Evolutionary conservation across 202 grass and related monocot genomes (phyloP).

Genomic region (Musa balbisiana): DNA sequence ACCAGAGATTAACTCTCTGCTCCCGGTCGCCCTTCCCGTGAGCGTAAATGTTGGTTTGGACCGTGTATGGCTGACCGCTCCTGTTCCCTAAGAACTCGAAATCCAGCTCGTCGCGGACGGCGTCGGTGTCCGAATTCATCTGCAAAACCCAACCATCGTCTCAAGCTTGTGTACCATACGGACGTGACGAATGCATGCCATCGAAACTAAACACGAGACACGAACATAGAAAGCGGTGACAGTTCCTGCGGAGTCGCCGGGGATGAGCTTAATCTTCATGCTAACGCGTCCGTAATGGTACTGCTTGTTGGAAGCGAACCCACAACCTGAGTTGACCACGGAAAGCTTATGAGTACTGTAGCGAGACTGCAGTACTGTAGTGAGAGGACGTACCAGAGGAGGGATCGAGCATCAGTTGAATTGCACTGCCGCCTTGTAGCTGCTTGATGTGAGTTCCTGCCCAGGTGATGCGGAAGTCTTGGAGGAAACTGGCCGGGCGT

Average conservation of each 20-base stretch:
- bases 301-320: conserved; percentile 65
- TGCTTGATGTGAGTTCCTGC: conserved; percentile 13
- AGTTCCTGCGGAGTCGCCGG: conserved; percentile 80
- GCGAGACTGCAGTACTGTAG: too few species aligned
- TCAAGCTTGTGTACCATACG: too few species aligned
- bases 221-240: conserved; percentile 85
- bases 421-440: neutral
- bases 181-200: neutral
- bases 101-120: conserved; percentile 74
- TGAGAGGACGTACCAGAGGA: conserved; percentile 4
- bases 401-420: conserved; percentile 14
- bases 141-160: conserved; percentile 4
- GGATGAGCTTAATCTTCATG: conserved; percentile 94
- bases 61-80: conserved; percentile 72
- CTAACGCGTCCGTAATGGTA: conserved; percentile 85
- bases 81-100: conserved; percentile 94
- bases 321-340: conserved; percentile 36
- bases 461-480: conserved; percentile 16
- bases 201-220: neutral
- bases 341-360: too few species aligned
- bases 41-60: conserved; percentile 93
- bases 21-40: conserved; percentile 67
- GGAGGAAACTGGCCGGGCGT: neutral
- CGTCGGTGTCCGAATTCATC: conserved; percentile 90
- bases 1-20: conserved; percentile 90